Evolutionary conservation across 2,329 filamentous ascomycete species (phyloP).

Genomic region (Monosporascus sp.): DNA sequence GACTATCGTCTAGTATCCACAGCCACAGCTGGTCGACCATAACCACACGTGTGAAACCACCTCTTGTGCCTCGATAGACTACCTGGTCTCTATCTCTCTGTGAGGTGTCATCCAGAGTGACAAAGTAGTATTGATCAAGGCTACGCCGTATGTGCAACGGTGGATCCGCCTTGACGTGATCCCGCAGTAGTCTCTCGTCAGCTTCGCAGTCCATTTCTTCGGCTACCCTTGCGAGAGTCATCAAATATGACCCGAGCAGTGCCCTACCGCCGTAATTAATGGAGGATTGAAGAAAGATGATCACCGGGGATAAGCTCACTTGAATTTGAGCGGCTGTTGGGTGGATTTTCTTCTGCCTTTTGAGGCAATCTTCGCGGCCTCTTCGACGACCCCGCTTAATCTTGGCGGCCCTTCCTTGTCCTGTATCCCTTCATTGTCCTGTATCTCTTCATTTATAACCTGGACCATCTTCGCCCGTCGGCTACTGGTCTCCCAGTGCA

Average conservation of each 20-base stretch:
- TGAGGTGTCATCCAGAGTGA: slow-evolving; percentile 22
- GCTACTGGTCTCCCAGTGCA: slow-evolving; percentile 36
- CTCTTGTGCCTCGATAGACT: slow-evolving; percentile 10
- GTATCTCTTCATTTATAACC: slow-evolving; percentile 12
- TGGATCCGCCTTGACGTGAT: slow-evolving; percentile 22
- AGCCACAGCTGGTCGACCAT: slow-evolving; percentile 16
- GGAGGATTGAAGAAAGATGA: neutral
- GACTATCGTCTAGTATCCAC: slow-evolving; percentile 12
- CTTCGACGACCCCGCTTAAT: neutral
- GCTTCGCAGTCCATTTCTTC: slow-evolving; percentile 31
- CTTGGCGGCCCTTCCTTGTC: neutral
- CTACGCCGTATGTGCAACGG: slow-evolving; percentile 23
- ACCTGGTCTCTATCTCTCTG: slow-evolving; percentile 16
- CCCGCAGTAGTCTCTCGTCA: slow-evolving; percentile 29
- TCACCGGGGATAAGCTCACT: neutral
- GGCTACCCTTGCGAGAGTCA: slow-evolving; percentile 28
- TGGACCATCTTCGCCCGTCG: slow-evolving; percentile 18
- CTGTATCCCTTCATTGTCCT: slow-evolving; percentile 9
- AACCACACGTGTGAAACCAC: slow-evolving; percentile 1
- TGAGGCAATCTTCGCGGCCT: neutral
- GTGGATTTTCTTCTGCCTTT: neutral
- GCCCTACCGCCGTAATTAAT: neutral
- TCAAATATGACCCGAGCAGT: slow-evolving; percentile 23
- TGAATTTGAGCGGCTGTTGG: neutral
- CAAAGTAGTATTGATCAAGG: slow-evolving; percentile 26